phyloP scores from a whole-genome alignment of 805 yeast species.

The Saturnispora ahearnii region DNA sequence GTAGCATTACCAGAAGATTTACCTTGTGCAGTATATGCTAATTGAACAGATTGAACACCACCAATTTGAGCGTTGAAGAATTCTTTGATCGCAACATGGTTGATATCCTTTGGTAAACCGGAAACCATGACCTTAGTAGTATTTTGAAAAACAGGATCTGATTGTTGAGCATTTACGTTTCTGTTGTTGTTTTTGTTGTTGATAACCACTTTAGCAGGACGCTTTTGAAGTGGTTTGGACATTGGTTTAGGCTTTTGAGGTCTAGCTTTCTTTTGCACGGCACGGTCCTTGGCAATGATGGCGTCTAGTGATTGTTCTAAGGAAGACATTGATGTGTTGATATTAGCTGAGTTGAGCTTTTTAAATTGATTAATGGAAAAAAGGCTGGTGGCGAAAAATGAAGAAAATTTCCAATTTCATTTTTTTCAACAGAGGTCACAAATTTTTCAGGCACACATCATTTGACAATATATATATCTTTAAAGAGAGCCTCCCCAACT shows the following conservation, averaged over 20 bases:
- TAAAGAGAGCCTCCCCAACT: no score
- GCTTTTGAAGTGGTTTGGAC: not conserved
- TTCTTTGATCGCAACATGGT: constrained; percentile 60
- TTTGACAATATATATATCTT: no score
- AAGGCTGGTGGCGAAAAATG: no score
- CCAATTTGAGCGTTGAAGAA: constrained; percentile 86
- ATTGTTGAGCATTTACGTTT: constrained; percentile 3
- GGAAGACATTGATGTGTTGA: constrained; percentile 49
- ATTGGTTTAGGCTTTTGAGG: constrained; percentile 10
- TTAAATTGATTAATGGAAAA: no score
- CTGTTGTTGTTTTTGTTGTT: constrained; percentile 15
- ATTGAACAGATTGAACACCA: constrained; percentile 60
- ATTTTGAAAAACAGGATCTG: constrained; percentile 14
- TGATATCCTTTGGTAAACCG: constrained; percentile 66
- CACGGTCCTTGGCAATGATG: constrained; percentile 55
- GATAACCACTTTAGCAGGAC: constrained; percentile 1
- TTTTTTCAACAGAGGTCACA: no score
- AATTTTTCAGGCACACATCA: no score
- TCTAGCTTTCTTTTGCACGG: constrained; percentile 11
- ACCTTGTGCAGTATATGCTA: constrained; percentile 81
- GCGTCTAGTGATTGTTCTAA: constrained; percentile 94
- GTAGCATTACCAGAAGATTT: constrained; percentile 89
- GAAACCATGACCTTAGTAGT: constrained; percentile 75
- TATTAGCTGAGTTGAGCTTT: not conserved
- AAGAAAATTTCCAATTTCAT: no score